Evolutionary conservation across 2,329 filamentous ascomycete species (phyloP), one percentile per base, ranked within the genome.

Genomic region (Botrytis deweyae): DNA sequence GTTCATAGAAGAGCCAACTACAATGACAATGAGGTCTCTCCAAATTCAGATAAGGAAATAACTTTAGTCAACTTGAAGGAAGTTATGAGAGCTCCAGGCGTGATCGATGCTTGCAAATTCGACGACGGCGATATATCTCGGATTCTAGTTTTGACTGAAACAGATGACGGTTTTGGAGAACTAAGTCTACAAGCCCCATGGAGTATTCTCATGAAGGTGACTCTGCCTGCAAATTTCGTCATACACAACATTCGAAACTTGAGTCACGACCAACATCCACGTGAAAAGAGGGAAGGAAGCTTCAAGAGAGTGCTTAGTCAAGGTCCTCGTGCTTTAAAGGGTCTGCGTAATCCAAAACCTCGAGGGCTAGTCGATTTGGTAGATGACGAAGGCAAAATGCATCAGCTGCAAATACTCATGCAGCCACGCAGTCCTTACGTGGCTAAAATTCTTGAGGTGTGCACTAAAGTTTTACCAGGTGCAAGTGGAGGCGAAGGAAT

Each of bases 141-240:
- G 76, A 91, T 95, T 70, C 83, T 94, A 4, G 89, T 93, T 40
- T 83, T 95, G 22, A 92, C 90, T 4, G 88, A 91, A 77, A 88
- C 89, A 38, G 86, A 87, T 69, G 85, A 89, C 76, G 91, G 91
- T 1, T 86, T 87, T 44, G 87, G 89, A 65, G 89, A 92, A 78
- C 82, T 95, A 25, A 93, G 90, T 76, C 84, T 93, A 16, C 92
- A 94, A 81, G 91, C 91, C 9, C 92, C 92, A 0, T 95, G 92
- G 92, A 90, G 91, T 73, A 87, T 88, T 70, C 85, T 92, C 20
- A 89, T 90, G n/a, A 89, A 89, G 62, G 83, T 94, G n/a, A 84
- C 87, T 0, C 82, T 94, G 2, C 90, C 92, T 2, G 78, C 74
- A 10, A 84, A 86, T 42, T 83, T 94, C 33, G 86, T 86, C 74